Evolutionary conservation across 805 yeast species (phyloP), one percentile per base, ranked within the genome.

Genomic region (Starmerella bombicola): DNA sequence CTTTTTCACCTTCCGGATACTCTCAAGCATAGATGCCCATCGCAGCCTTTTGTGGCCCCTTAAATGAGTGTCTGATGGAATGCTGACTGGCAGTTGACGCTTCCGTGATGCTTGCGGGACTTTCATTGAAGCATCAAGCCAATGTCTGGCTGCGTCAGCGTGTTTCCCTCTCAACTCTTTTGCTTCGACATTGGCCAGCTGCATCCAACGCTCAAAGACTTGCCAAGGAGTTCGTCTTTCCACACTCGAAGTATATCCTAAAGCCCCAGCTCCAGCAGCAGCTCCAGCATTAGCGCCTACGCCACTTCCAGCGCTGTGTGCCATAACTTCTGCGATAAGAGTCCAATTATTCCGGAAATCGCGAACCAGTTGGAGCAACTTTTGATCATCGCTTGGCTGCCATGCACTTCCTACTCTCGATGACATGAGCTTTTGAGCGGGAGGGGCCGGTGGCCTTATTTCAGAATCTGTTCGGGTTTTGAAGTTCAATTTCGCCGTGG

Each of bases 211-310:
- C 60, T 91, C 98, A 64, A 91, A 91, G 58, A 97, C 88, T 58
- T 88, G 97, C 98, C 98, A 91, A 0, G 98, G 93, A 0, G 97
- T 91, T 54, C 98, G 71, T 54, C 96, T 73, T 59, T 91, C 97
- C 42, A 85, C 83, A 54, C 83, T 85, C 1, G 97, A 80, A 29
- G 76, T 72, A 58, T 83, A 85, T 12, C 78, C 73, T 48, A 74
- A 26, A 12, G 24, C 13, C 3, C 40, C 37, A 12, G 37, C 30
- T 4, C 33, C 28, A 4, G 34, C 24, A 16, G 23, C 37, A 18
- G 40, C 38, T 3, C 24, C 26, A 3, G 24, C 25, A 10, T 29
- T 15, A 7, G 25, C 26, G 5, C 15, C 13, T 15, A 13, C 7
- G 4, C 39, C 33, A 9, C 33, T 4, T 9, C 21, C 68, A 0